Percentiles rank a stretch among this genome's conserved stretches.
Evolutionary conservation across 2,329 filamentous ascomycete genomes (phyloP).

Genomic region (Stachybotrys echinatus): DNA sequence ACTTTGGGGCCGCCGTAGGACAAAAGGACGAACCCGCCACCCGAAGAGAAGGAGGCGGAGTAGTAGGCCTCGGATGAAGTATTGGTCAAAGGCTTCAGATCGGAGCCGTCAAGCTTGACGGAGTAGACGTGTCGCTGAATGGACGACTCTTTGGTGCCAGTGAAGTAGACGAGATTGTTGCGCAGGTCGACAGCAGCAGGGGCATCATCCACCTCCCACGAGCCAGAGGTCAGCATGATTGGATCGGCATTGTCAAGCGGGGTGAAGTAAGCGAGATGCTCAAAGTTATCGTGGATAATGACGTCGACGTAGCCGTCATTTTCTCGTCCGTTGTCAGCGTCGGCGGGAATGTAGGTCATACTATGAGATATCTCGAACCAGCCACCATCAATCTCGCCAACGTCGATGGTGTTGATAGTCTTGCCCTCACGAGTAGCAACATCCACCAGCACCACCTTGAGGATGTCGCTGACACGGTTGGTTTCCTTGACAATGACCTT

Average conservation of each 20-base stretch:
- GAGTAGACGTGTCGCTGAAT: constrained; percentile 90
- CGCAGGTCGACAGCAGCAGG: constrained; percentile 80
- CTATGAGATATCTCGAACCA: constrained; percentile 94
- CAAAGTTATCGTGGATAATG: constrained; percentile 77
- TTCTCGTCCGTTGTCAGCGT: constrained; percentile 66
- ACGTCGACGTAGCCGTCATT: constrained; percentile 92
- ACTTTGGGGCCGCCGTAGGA: constrained; percentile 79
- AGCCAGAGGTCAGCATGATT: constrained; percentile 76
- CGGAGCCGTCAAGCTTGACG: constrained; percentile 76
- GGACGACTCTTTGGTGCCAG: constrained; percentile 78
- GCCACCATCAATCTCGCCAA: constrained; percentile 82
- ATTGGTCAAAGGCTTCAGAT: constrained; percentile 69
- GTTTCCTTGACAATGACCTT: constrained; percentile 87
- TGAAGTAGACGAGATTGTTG: constrained; percentile 86
- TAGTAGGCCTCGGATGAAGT: constrained; percentile 72
- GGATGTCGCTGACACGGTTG: constrained; percentile 87
- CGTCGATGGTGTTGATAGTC: constrained; percentile 73
- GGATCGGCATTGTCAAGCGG: constrained; percentile 81
- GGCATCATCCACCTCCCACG: constrained; percentile 87
- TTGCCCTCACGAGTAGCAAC: constrained; percentile 66
- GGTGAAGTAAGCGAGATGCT: constrained; percentile 90
- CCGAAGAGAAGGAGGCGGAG: constrained; percentile 74
- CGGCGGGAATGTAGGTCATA: constrained; percentile 80
- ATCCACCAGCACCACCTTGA: constrained; percentile 84
- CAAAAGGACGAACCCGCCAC: constrained; percentile 77